Percentiles rank a stretch among this genome's conserved stretches.
These are phyloP conservation scores for Erythrobasidium hasegawianum DNA, from an alignment of 1,284 basidiomycete species.

Conservation along the genomic window DNA sequence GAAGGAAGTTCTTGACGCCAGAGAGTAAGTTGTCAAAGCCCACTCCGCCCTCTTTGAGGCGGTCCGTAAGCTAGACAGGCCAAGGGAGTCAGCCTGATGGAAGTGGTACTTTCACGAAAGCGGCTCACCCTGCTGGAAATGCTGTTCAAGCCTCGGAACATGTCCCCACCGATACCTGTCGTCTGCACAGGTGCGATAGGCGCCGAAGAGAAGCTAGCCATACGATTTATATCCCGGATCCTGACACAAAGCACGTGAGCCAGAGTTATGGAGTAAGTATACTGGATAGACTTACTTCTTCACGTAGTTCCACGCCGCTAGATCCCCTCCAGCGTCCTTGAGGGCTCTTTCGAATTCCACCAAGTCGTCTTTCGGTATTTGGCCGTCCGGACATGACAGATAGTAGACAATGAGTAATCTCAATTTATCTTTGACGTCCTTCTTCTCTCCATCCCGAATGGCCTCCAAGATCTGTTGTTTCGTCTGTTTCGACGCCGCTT, in stretches of 20 bases:
- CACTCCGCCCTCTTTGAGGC: slow-evolving; percentile 82
- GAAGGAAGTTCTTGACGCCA: slow-evolving; percentile 97
- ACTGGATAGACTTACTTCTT: slow-evolving; percentile 57
- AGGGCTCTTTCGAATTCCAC: slow-evolving; percentile 82
- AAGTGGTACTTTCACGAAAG: slow-evolving; percentile 4
- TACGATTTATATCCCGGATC: slow-evolving; percentile 82
- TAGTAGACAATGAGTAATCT: slow-evolving; percentile 92
- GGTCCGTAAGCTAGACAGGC: slow-evolving; percentile 69
- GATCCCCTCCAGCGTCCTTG: slow-evolving; percentile 70
- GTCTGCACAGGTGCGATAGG: slow-evolving; percentile 54
- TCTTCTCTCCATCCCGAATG: slow-evolving; percentile 65
- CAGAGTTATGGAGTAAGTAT: not conserved
- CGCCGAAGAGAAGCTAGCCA: slow-evolving; percentile 78
- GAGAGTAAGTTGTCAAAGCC: slow-evolving; percentile 88
- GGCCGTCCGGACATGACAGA: slow-evolving; percentile 74
- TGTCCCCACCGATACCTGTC: slow-evolving; percentile 56
- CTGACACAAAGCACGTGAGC: slow-evolving; percentile 38
- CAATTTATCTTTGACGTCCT: slow-evolving; percentile 76
- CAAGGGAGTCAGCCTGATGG: not conserved
- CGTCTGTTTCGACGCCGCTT: slow-evolving; percentile 76
- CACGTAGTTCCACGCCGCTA: slow-evolving; percentile 87
- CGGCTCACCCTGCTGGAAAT: slow-evolving; percentile 75
- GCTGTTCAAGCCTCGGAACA: slow-evolving; percentile 87
- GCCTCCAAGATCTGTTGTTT: slow-evolving; percentile 76
- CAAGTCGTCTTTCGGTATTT: slow-evolving; percentile 78